Percentiles rank a stretch among this genome's conserved stretches.
Conservation (phyloP, 192 early-diverging fungal genomes). For the Cladochytrium replicatum region DNA sequence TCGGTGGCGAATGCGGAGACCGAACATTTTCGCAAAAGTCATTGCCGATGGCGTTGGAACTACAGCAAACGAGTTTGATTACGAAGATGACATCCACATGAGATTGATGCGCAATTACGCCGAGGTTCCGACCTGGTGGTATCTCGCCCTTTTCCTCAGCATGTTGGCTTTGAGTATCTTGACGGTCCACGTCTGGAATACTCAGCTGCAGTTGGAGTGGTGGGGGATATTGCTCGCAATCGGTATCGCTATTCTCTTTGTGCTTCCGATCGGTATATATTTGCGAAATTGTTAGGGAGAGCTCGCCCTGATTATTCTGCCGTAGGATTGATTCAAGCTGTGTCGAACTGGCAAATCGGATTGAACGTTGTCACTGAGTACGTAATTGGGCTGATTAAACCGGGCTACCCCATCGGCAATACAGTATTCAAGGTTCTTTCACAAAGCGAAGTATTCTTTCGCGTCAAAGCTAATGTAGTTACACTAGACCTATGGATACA, state of each 20-base stretch:
- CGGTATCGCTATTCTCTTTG: slow-evolving; percentile 51
- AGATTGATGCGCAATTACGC: slow-evolving; percentile 42
- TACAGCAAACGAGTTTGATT: slow-evolving; percentile 8
- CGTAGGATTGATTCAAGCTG: slow-evolving; percentile 65
- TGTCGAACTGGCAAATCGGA: slow-evolving; percentile 69
- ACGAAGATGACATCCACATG: slow-evolving; percentile 67
- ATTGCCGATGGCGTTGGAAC: slow-evolving; percentile 1
- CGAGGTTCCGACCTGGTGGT: slow-evolving; percentile 78
- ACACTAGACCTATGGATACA: slow-evolving; percentile 73
- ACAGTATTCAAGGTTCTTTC: slow-evolving; percentile 83
- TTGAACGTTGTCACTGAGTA: slow-evolving; percentile 79
- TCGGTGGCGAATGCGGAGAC: neutral
- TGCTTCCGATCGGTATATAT: slow-evolving; percentile 72
- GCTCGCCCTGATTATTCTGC: too few species aligned
- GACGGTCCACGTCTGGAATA: slow-evolving; percentile 9
- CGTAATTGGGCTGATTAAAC: slow-evolving; percentile 65
- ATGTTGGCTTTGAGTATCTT: slow-evolving; percentile 24
- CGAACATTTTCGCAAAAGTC: slow-evolving; percentile 5
- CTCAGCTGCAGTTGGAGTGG: slow-evolving; percentile 41
- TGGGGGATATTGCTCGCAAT: slow-evolving; percentile 46
- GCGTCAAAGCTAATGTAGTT: too few species aligned
- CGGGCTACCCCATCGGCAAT: slow-evolving; percentile 71
- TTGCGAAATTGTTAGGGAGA: slow-evolving; percentile 38
- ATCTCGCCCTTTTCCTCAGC: slow-evolving; percentile 31
- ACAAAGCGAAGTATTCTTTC: too few species aligned